A percentile compares a stretch with the other conserved stretches of the same genome.
Evolutionary conservation across 2,329 filamentous ascomycete genomes (phyloP).

Genomic region (Verticillium longisporum): DNA sequence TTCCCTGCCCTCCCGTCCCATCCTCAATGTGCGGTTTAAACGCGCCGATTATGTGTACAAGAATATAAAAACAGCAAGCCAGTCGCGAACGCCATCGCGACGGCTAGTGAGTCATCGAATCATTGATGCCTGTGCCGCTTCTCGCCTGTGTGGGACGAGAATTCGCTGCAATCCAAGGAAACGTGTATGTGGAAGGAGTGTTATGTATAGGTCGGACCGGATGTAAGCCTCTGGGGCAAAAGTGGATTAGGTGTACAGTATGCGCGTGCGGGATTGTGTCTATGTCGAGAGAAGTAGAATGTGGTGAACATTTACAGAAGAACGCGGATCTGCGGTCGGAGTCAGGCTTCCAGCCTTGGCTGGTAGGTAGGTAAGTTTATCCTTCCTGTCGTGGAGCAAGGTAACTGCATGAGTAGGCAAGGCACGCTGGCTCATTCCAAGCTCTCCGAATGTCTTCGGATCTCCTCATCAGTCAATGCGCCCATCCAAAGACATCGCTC

Average conservation of each 20-base stretch:
- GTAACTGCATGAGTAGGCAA: not conserved
- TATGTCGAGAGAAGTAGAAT: constrained; percentile 5
- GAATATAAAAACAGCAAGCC: not conserved
- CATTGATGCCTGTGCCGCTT: not conserved
- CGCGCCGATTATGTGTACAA: not conserved
- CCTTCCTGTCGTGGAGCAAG: not conserved
- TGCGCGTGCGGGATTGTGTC: not conserved
- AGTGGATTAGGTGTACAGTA: constrained; percentile 3
- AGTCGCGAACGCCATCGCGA: constrained; percentile 5
- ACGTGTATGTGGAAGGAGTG: not conserved
- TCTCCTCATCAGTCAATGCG: constrained; percentile 69
- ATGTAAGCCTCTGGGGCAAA: not conserved
- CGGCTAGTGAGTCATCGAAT: constrained; percentile 1
- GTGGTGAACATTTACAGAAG: constrained; percentile 3
- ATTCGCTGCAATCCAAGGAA: not conserved
- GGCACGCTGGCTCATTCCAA: constrained; percentile 32
- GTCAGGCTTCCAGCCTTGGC: not conserved
- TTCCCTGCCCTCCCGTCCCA: not conserved
- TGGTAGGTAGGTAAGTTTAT: not conserved
- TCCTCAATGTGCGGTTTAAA: not conserved
- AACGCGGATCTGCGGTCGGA: not conserved
- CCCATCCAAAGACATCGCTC: constrained; percentile 83
- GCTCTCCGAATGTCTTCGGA: constrained; percentile 46
- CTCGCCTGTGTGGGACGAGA: not conserved
- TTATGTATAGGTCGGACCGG: constrained; percentile 2